Base-by-base conservation (phyloP, 495 filamentous ascomycete genomes). In the Xylaria grammica region DNA sequence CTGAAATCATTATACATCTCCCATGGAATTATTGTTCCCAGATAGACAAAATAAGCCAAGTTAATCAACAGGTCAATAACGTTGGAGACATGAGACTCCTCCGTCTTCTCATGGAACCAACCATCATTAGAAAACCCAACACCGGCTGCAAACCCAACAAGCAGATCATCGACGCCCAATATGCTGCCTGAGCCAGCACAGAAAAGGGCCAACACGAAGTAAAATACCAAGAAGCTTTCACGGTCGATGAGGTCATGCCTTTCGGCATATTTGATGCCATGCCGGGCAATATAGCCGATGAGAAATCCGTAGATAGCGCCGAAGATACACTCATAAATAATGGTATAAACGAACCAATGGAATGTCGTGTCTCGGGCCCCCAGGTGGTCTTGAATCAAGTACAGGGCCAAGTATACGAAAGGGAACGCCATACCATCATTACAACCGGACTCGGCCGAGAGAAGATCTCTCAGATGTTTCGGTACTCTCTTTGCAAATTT, bases 341-440 rank as follows among this genome's bases (percentile, higher is more conserved):
- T 89, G 46, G 93, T 96, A 67, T 89, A 84, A 66, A 91, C 91
- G 69, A 98, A 88, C 93, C 94, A 99, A 74, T 97, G 86, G 58
- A 89, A 86, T 13, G 91, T 84, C 27, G 97, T 91, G 53, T 90
- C 71, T 44, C 78, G 77, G 6, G 88, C 83, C 67, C 91, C 73
- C 3, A 86, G 87, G 57, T 89, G 79, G 72, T 94, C 96, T 22
- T 87, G 85, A 61, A 97, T 91, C 60, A 98, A 85, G 70, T 98
- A 98, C 50, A 96, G 82, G 2, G 89, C 85, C 17, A 98, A 84
- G 75, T 98, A 99, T 73, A 99, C 89, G 78, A 99, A 99, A 7
- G 96, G 96, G 77, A 99, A 99, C 19, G 96, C 95, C 96, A 98
- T 98, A 77, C 96, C 96, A 75, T 99, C 96, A 80, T 99, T 99